These are phyloP conservation scores for Schoenoplectus tabernaemontani DNA, from an alignment of 202 grass and related monocot species.

Conservation along the genomic window DNA sequence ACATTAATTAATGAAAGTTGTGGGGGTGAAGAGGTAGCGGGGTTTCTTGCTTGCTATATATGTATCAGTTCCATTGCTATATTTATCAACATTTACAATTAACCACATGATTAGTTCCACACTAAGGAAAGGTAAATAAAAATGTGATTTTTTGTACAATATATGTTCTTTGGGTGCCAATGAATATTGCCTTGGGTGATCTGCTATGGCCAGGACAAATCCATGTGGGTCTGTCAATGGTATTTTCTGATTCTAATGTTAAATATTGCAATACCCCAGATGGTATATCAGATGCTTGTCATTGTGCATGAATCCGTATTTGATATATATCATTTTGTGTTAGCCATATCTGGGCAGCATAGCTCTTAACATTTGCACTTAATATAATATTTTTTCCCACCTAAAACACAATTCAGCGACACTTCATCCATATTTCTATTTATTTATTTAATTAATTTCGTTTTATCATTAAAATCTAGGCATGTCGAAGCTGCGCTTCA, in stretches of 20 bases:
- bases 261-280: too few relatives aligned
- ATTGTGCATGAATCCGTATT: too few relatives aligned
- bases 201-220: too few relatives aligned
- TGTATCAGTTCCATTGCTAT: background rate
- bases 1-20: background rate
- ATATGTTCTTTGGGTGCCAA: background rate
- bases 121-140: background rate
- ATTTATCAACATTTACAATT: background rate
- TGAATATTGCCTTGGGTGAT: background rate
- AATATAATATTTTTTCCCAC: background rate
- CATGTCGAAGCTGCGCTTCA: constrained; percentile 82
- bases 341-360: background rate
- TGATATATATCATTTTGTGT: background rate
- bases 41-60: background rate
- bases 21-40: background rate
- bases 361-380: background rate
- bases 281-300: too few relatives aligned
- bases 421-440: background rate
- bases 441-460: constrained; percentile 4
- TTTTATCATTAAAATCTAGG: constrained; percentile 32
- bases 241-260: too few relatives aligned
- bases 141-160: too few relatives aligned
- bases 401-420: background rate
- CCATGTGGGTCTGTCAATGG: too few relatives aligned
- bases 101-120: background rate